Base-by-base conservation (phyloP, 129 eudicot genomes). In the Ambrosia trifida region DNA sequence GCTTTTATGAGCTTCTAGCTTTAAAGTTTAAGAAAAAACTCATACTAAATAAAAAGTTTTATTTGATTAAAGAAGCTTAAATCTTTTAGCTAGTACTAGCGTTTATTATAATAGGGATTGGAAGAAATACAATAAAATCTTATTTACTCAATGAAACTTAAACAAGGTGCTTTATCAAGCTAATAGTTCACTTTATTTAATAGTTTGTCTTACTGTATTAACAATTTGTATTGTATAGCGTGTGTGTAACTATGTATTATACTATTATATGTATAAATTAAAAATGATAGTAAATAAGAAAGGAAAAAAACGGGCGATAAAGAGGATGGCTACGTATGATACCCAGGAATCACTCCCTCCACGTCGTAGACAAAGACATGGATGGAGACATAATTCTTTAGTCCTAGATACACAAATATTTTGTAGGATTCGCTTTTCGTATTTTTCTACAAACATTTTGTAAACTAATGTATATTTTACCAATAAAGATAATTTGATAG, bases 281-380 rank as follows among this genome's bases (percentile, higher is more conserved):
- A 43, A 57, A 46, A 1, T 31, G 12, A 16, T 16, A 33, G 28
- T 9, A 60, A 32, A 59, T 7, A 32, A 7, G 12, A 73, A 63
- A 11, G 28, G 17, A 5, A 69, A 35, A 68, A 77, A 66, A 49
- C 64, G 69, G 13, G 47, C 73, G 92, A 84, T 87, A 58, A 69
- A 6, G 80, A 87, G 76, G 77, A 49, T 73, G 79, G 89, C 86
- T 81, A 87, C 92, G 92, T 87, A 83, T 73, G 88, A 46, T 20
- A 72, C 64, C 71, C 72, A 69, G 79, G 76, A 70, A 65, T 87
- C 92, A 84, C 88, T 81, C 81, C 85, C 79, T 83, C 85, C 77
- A 72, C 77, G 74, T 83, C 76, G 74, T 49, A 24, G 75, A 70
- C 72, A 72, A 75, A 76, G 79, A 85, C 79, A 75, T 18, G 35